Evolutionary conservation across 805 yeast genomes (phyloP), one percentile per base, ranked within the genome.

Genomic region (Candida ovalis): DNA sequence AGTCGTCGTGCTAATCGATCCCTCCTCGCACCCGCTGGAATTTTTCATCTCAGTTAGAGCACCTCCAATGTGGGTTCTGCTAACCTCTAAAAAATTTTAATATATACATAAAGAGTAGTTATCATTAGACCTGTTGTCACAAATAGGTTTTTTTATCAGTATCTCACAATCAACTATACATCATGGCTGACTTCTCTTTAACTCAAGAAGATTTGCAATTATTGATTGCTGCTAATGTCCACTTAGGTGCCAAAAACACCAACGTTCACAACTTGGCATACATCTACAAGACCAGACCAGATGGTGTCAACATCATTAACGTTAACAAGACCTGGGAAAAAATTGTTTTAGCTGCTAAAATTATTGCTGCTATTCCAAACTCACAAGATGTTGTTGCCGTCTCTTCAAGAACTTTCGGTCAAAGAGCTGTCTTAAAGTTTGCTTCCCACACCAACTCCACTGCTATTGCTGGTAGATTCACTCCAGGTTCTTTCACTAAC

Each of bases 381-480:
- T 82, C 98, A 62, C 82, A 92, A 64, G 99, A 94, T 73, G 96
- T 94, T 72, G 98, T 91, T 74, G 98, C 96, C 68, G 89, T 95
- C 71, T 91, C 98, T 62, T 88, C 98, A 68, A 92, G 98, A 84
- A 91, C 97, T 68, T 92, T 88, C 80, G 99, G 99, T 73, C 99
- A 94, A 83, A 94, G 99, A 84, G 99, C 99, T 72, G 99, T 92
- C 66, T 86, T 94, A 77, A 94, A 94, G 83, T 94, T 86, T 73
- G 97, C 99, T 73, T 88, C 97, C 68, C 98, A 94, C 91, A 91
- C 98, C 68, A 98, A 98, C 78, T 97, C 99, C 66, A 92, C 98
- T 66, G 91, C 99, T 74, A 92, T 94, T 80, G 99, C 99, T 68
- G 99, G 99, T 80, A 90, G 99, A 83, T 94, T 94, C 88, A 94